Evolutionary conservation across 805 yeast genomes (phyloP), one percentile per base, ranked within the genome.

Genomic region (Hanseniaspora jakobsenii): DNA sequence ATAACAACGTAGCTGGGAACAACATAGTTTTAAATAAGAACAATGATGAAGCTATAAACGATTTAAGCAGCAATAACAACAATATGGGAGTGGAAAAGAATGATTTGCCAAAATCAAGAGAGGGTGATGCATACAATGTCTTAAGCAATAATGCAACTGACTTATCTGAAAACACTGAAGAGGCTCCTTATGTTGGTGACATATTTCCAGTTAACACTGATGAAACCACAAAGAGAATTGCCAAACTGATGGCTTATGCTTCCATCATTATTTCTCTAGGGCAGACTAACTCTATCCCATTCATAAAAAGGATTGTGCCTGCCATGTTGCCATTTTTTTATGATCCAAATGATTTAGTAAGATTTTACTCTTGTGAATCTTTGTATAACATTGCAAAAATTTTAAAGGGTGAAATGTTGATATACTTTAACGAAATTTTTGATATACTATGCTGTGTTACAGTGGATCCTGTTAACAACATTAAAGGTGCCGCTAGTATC

Each of bases 311-410:
- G 43, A 86, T 91, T 47, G 75, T 91, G 50, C 91, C 84, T 49
- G 96, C 98, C 0, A 94, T 91, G 12, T 67, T 91, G 53, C 89
- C 95, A 0, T 89, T 96, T 48, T 91, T 91, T 60, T 89, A 94
- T 39, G 98, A 91, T 56, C 95, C 91, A 49, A 95, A 91, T 59
- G 89, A 95, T n/a, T 75, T 94, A 52, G 98, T 91, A 7, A 70
- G 98, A 44, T 91, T 91, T 56, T 91, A 86, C 60, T 96, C 98
- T 0, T 91, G 97, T 64, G 98, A 91, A 57, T 81, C 94, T 38
- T 68, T 91, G 49, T 91, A 91, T 62, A 91, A 91, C 62, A 87
- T 91, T 36, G 94, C 97, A 37, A 91, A 91, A 57, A 93, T 91
- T 17, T 94, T 97, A 3, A 77, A 94, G 52, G 97, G 97, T 23